Evolutionary conservation across 2,329 filamentous ascomycete species (phyloP), one percentile per base, ranked within the genome.

Genomic region (Podosphaera leucotricha): DNA sequence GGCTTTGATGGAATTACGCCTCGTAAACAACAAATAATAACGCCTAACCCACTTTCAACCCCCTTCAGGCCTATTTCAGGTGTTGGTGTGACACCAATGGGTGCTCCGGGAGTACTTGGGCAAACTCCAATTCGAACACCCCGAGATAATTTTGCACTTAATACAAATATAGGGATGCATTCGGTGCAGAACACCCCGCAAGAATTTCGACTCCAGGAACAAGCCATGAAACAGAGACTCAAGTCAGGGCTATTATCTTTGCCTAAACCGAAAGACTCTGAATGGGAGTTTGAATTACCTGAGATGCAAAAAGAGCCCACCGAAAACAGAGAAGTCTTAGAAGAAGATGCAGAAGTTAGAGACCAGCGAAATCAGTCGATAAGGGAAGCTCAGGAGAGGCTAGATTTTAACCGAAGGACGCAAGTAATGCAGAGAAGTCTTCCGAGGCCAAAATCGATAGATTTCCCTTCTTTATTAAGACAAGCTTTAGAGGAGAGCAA

Each of bases 1-100:
- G 86, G 86, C 0, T 92, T 94, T 54, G 81, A 90, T 53, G 80
- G 85, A 35, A 80, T 80, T 37, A 73, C 83, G 1, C 85, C 87
- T 33, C 74, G 82, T 46, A 79, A 76, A 55, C 80, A 93, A 48
- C 69, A 76, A 28, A 72, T 87, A 45, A 72, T 85, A n/a, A 98
- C 90, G 0, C 90, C 90, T 0, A 98, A 98, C 57, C 90, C 90
- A 0, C 70, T 98, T 66, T 86, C 90, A 0, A 98, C 90, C 0
- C 90, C 90, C 1, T 70, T 92, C 50, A 72, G 81, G 44, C 66
- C 75, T 48, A 61, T 65, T 1, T 71, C 70, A 48, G 80, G 74
- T 20, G 65, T 73, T 22, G 78, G 73, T 21, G 75, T 77, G 11
- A 92, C 82, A 21, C 72, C 74, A 4, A 61, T 70, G 54, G 61